Evolutionary conservation across 73 alveolate species (phyloP), one percentile per base, ranked within the genome.

Genomic region (Tetrahymena thermophila): DNA sequence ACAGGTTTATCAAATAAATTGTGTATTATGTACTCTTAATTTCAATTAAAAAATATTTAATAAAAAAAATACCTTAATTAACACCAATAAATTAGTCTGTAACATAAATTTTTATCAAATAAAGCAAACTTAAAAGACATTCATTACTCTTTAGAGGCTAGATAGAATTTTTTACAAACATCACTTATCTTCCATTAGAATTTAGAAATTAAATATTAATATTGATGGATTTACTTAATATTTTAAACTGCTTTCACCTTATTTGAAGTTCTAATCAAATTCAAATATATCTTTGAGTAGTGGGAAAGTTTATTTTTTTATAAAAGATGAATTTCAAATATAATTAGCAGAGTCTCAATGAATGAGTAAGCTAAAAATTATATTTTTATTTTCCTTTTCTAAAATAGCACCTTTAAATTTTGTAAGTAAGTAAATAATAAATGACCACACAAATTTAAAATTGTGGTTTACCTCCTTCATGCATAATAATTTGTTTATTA

Each of bases 401-500:
- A 93, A 56, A 89, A 95, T 93, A 16, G 85, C 93, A 13, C 89
- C 89, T 4, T 4, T 71, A 71, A n/a, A n/a, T n/a, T 9, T 71
- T 71, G 5, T 10, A 4, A 28, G 35, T 71, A 71, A 4, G 4
- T n/a, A 25, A 23, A 14, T 56, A 31, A 28, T 11, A n/a, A 13
- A 28, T 71, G n/a, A 71, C 4, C 17, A 71, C 2, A 71, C 0
- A 31, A 71, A 31, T 71, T 28, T 40, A 15, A 6, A 40, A 71
- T 23, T 94, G 96, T 94, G 96, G 94, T 85, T 94, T 95, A 35
- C 99, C 99, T 83, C 99, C 99, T 56, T 96, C 97, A 55, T 98
- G 96, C 94, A 98, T 98, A 16, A 98, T 94, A 35, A 99, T 98
- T 56, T 99, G 99, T 21, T 96, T 97, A 85, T 96, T 95, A 43